phyloP scores from a whole-genome alignment of 2,329 filamentous ascomycete genomes.

The Aspergillus fischeri region DNA sequence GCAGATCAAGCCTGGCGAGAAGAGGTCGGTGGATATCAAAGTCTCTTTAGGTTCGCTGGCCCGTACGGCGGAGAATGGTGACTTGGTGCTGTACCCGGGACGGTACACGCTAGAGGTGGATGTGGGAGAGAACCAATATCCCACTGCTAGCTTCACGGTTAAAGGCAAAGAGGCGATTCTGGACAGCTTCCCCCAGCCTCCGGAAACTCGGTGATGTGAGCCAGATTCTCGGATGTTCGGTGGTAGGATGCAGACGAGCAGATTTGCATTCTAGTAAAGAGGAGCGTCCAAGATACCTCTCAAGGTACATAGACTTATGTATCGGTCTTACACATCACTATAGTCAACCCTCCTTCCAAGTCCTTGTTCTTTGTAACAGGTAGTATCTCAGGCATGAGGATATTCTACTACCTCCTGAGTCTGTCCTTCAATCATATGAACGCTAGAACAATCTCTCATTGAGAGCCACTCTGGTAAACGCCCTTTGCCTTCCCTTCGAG shows the following conservation, averaged over 20 bases:
- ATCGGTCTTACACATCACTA: too few species aligned
- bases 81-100: constrained; percentile 32
- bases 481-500: too few species aligned
- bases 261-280: too few species aligned
- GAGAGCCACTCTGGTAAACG: too few species aligned
- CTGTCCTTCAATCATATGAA: too few species aligned
- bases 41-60: constrained; percentile 30
- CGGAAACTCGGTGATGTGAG: neutral
- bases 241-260: neutral
- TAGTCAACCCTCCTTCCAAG: too few species aligned
- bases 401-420: too few species aligned
- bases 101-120: constrained; percentile 18
- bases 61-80: constrained; percentile 26
- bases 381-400: too few species aligned
- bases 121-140: neutral
- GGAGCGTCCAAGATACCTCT: too few species aligned
- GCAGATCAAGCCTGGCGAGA: constrained; percentile 15
- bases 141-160: neutral
- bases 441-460: too few species aligned
- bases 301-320: too few species aligned
- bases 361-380: too few species aligned
- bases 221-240: neutral
- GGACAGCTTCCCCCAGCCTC: neutral
- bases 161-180: neutral
- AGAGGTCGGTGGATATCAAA: constrained; percentile 18